Conservation (phyloP, 192 early-diverging fungal genomes). For the Coemansia sp. region DNA sequence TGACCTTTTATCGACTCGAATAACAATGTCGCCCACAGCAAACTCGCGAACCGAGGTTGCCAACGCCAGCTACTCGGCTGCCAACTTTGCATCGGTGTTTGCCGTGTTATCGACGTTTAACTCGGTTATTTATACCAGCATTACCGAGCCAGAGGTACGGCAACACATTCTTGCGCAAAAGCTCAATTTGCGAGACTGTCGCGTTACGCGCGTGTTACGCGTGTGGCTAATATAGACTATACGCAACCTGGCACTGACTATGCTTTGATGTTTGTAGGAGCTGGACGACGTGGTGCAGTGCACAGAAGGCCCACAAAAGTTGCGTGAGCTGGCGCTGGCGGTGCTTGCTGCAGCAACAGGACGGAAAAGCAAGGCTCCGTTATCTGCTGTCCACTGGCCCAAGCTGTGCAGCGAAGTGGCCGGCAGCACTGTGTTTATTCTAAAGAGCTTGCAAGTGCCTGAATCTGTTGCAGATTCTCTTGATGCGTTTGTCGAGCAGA, state of each 20-base stretch:
- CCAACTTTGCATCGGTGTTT: slow-evolving; percentile 47
- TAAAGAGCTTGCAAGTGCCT: slow-evolving; percentile 40
- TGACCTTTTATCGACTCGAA: background rate
- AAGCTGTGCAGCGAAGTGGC: slow-evolving; percentile 40
- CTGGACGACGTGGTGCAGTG: slow-evolving; percentile 25
- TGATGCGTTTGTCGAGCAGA: slow-evolving; percentile 29
- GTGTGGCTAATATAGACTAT: background rate
- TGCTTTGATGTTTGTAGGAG: slow-evolving; percentile 25
- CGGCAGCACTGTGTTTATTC: slow-evolving; percentile 22
- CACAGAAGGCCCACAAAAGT: slow-evolving; percentile 12
- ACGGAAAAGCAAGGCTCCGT: slow-evolving; percentile 16
- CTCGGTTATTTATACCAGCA: slow-evolving; percentile 19
- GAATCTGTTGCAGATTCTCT: slow-evolving; percentile 46
- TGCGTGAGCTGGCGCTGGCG: slow-evolving; percentile 31
- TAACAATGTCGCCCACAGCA: slow-evolving; percentile 36
- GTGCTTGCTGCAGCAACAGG: slow-evolving; percentile 31
- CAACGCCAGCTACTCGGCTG: slow-evolving; percentile 33
- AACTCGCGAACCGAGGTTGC: slow-evolving; percentile 30
- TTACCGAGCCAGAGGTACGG: slow-evolving; percentile 51
- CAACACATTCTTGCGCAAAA: background rate
- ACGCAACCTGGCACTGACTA: background rate
- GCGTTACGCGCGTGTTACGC: background rate
- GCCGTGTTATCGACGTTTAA: slow-evolving; percentile 32
- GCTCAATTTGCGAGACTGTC: background rate
- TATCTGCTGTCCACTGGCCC: slow-evolving; percentile 38